Percentiles rank a stretch among this genome's conserved stretches.
Evolutionary conservation across 768 basidiomycete species (phyloP).

Genomic region (Pleurotus ostreatus): DNA sequence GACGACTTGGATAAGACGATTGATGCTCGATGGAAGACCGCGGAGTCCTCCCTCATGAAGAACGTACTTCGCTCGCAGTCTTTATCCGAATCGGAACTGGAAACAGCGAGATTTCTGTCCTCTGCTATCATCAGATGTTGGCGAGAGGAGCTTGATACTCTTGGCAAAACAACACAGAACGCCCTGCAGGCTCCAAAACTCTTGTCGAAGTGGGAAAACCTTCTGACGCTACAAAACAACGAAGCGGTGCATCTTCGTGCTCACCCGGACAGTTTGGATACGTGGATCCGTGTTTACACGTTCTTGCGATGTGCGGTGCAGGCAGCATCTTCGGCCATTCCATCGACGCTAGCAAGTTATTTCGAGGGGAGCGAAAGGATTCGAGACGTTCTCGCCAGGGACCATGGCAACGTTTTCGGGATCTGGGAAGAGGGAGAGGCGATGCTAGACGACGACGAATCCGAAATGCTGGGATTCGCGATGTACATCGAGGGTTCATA

Average conservation of each 20-base stretch:
- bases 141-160: conserved; percentile 23
- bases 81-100: conserved; percentile 51
- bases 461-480: conserved; percentile 66
- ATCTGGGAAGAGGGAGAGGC: conserved; percentile 45
- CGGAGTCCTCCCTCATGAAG: conserved; percentile 25
- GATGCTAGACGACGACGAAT: background rate
- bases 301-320: conserved; percentile 40
- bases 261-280: conserved; percentile 47
- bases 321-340: conserved; percentile 3
- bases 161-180: conserved; percentile 8
- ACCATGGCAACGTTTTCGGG: conserved; percentile 66
- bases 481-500: conserved; percentile 58
- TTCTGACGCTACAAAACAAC: conserved; percentile 55
- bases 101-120: conserved; percentile 53
- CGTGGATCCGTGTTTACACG: conserved; percentile 49
- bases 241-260: conserved; percentile 42
- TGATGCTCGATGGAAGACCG: conserved; percentile 43
- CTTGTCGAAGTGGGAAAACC: conserved; percentile 39
- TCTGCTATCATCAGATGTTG: conserved; percentile 46
- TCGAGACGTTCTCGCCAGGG: conserved; percentile 53
- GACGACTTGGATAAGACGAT: conserved; percentile 20
- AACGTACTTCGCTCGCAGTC: conserved; percentile 19
- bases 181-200: background rate
- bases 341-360: conserved; percentile 22
- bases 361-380: conserved; percentile 37